Conservation (phyloP, 441 rosid species). For the Mallotus repandus region DNA sequence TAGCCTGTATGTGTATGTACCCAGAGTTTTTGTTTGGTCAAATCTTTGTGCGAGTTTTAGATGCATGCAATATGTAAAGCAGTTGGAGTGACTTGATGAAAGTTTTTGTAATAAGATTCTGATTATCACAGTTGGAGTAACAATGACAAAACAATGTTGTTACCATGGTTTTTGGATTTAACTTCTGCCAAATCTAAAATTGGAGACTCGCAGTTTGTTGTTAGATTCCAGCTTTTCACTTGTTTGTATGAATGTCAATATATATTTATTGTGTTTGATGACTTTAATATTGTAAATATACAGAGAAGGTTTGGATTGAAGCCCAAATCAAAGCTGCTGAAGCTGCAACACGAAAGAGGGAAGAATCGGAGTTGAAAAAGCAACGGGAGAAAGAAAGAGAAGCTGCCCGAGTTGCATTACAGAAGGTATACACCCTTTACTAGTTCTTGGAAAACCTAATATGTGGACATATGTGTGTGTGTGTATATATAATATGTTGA, state of each 20-base stretch:
- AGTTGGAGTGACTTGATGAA: too few relatives aligned
- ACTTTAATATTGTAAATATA: conserved; percentile 5
- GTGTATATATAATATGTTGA: background rate
- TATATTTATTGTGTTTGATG: background rate
- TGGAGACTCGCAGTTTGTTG: background rate
- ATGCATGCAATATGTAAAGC: too few relatives aligned
- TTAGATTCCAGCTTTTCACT: background rate
- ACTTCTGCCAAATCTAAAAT: background rate
- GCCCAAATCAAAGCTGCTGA: conserved; percentile 63
- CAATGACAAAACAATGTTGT: background rate
- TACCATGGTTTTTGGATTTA: too few relatives aligned
- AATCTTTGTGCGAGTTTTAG: too few relatives aligned
- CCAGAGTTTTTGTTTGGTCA: too few relatives aligned
- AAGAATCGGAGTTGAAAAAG: conserved; percentile 52
- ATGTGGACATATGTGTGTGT: too few relatives aligned
- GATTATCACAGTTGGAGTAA: background rate
- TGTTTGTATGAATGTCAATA: background rate
- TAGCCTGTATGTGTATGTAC: too few relatives aligned
- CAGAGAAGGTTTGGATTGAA: conserved; percentile 74
- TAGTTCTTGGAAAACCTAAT: background rate
- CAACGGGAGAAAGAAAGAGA: conserved; percentile 61
- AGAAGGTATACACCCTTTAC: conserved; percentile 37
- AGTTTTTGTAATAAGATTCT: background rate
- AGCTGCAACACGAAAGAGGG: conserved; percentile 52
- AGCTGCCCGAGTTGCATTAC: conserved; percentile 62